A percentile compares a stretch with the other conserved stretches of the same genome.
These are phyloP conservation scores for Coniochaeta sp. DNA, from an alignment of 2,329 filamentous ascomycete genomes.

Conservation along the genomic window DNA sequence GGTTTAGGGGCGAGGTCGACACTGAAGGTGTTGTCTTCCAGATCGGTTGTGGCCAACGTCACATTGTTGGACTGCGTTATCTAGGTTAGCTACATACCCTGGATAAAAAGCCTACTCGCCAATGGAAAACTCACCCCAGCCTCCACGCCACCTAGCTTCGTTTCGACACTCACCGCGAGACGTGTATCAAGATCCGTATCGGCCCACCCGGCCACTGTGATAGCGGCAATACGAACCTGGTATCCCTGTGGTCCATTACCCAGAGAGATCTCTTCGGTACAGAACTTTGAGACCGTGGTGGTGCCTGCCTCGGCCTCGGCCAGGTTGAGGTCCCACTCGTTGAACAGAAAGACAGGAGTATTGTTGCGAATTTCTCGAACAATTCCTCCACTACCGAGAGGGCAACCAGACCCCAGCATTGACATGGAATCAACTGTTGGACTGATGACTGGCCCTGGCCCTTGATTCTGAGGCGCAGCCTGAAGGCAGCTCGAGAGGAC, in stretches of 20 bases:
- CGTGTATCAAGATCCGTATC: constrained; percentile 8
- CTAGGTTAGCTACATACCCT: neutral
- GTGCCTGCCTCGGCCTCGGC: neutral
- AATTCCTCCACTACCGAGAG: constrained; percentile 13
- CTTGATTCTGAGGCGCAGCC: neutral
- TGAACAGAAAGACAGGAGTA: constrained; percentile 13
- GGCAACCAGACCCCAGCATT: constrained; percentile 14
- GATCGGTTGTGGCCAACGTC: constrained; percentile 3
- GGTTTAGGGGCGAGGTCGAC: constrained; percentile 9
- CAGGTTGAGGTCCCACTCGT: constrained; percentile 12
- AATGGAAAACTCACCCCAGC: constrained; percentile 8
- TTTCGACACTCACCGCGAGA: constrained; percentile 10
- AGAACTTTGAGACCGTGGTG: constrained; percentile 12
- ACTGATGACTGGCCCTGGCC: constrained; percentile 12
- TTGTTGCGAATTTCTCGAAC: constrained; percentile 10
- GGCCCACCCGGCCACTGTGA: constrained; percentile 11
- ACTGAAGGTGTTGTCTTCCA: constrained; percentile 5
- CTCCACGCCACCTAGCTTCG: constrained; percentile 7
- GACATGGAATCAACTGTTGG: constrained; percentile 11
- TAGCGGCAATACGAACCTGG: constrained; percentile 12
- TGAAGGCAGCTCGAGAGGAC: neutral
- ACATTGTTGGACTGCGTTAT: constrained; percentile 1
- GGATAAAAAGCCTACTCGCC: neutral
- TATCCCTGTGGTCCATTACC: constrained; percentile 13
- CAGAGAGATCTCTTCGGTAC: constrained; percentile 13